Base-by-base conservation (phyloP, 768 basidiomycete species). In the Boletus speciosus region DNA sequence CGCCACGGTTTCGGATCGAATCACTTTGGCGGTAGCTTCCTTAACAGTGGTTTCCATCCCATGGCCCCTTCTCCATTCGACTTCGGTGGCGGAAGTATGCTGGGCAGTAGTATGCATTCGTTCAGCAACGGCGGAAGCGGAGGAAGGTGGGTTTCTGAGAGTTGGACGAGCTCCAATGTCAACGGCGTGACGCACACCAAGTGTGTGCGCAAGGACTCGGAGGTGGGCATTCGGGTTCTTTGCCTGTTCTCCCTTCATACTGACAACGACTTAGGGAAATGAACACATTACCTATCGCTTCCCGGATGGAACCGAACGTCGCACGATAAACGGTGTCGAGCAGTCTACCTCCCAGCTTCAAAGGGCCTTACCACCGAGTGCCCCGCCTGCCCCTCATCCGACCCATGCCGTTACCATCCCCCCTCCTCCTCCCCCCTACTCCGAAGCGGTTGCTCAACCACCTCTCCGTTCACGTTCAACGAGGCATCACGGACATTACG, bases 141-240 rank as follows among this genome's bases (percentile, higher is more conserved):
- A 0, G 51, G 56, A 1, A 47, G 73, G 61, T 79, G 82, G 81
- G 54, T 76, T 55, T 77, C 79, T 11, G 79, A 88, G 67, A 84
- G 82, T 61, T 79, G 71, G 54, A 71, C 79, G 70, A 79, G 79
- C 25, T 74, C 78, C 7, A 82, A 74, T 2, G 71, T 86, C 44
- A 89, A 92, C 52, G 88, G 89, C 6, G 81, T 82, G 15, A 87
- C 85, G 0, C 79, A 84, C 55, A 81, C 67, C 19, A 81, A 68
- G 66, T 81, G 60, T 71, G 81, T 70, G 72, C 79, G 67, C 64
- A 77, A 56, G 66, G 87, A 91, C 61, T 76, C 73, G 38, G 66
- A 83, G 36, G 89, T 89, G 62, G 60, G 84, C 68, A 15, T 31
- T 39, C 12, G n/a, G 6, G 35, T 6, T 45, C 7, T 44, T 14